These are phyloP conservation scores for Nematocida displodere DNA, from an alignment of 371 early-diverging fungal species.

Conservation along the genomic window DNA sequence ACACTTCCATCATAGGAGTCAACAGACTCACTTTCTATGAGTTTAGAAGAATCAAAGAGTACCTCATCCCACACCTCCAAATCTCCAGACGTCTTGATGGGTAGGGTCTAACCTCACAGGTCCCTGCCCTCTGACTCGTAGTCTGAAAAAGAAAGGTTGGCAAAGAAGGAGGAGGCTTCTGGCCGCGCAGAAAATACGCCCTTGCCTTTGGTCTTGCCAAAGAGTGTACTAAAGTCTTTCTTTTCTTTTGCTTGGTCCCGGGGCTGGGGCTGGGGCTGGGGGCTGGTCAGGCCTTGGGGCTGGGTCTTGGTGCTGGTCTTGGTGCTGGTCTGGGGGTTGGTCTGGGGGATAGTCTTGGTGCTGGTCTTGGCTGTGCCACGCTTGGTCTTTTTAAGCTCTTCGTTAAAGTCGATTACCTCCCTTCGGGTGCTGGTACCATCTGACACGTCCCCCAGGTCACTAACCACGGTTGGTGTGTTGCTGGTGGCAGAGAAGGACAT, in stretches of 20 bases:
- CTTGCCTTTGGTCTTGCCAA: conserved; percentile 41
- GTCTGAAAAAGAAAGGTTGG: conserved; percentile 46
- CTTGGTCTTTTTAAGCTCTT: background rate
- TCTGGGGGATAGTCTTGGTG: background rate
- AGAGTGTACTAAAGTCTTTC: conserved; percentile 52
- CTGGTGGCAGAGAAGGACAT: too few species aligned
- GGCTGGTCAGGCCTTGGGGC: background rate
- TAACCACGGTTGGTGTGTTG: too few species aligned
- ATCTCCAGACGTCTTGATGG: conserved; percentile 10
- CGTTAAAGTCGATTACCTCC: background rate
- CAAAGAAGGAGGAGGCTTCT: conserved; percentile 50
- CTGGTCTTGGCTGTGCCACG: conserved; percentile 5
- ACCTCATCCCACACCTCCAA: conserved; percentile 21
- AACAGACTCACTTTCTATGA: conserved; percentile 47
- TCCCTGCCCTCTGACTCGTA: conserved; percentile 22
- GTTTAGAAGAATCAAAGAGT: conserved; percentile 50
- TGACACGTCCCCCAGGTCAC: too few species aligned
- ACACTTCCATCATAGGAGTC: conserved; percentile 33
- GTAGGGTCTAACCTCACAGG: background rate
- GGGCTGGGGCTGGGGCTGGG: background rate
- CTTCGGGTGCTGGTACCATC: too few species aligned
- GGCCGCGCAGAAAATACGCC: conserved; percentile 21
- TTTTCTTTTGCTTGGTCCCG: conserved; percentile 19
- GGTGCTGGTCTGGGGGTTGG: too few species aligned
- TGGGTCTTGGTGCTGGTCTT: too few species aligned